Conservation (phyloP, 2,329 filamentous ascomycete genomes). For the Zymoseptoria brevis region DNA sequence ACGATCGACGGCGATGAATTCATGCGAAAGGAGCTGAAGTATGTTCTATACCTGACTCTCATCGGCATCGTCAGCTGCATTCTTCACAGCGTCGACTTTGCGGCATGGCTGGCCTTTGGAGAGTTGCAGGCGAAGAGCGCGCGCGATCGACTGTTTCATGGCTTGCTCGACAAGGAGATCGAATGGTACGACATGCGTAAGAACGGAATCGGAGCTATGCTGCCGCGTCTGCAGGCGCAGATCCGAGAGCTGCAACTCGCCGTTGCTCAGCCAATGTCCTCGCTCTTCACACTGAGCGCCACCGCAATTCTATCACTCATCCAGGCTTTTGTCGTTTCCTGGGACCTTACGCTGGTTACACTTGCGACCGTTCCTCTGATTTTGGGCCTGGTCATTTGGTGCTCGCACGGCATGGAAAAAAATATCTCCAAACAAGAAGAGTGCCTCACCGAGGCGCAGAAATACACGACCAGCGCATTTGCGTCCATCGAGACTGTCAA, state of each 20-base stretch:
- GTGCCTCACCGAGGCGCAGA: slow-evolving; percentile 62
- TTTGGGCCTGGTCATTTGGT: slow-evolving; percentile 49
- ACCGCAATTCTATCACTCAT: slow-evolving; percentile 57
- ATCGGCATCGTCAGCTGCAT: slow-evolving; percentile 61
- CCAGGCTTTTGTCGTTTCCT: slow-evolving; percentile 71
- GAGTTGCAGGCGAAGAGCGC: slow-evolving; percentile 67
- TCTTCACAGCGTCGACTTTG: slow-evolving; percentile 58
- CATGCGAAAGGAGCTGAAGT: slow-evolving; percentile 48
- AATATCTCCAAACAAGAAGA: slow-evolving; percentile 62
- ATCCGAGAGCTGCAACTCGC: slow-evolving; percentile 74
- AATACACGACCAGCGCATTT: slow-evolving; percentile 61
- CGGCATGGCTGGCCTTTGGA: slow-evolving; percentile 67
- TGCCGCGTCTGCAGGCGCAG: slow-evolving; percentile 69
- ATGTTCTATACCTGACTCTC: slow-evolving; percentile 54
- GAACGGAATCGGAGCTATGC: slow-evolving; percentile 63
- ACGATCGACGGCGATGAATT: slow-evolving; percentile 44
- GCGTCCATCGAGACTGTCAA: slow-evolving; percentile 78
- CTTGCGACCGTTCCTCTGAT: slow-evolving; percentile 65
- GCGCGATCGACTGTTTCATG: slow-evolving; percentile 57
- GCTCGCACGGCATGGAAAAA: slow-evolving; percentile 54
- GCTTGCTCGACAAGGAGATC: slow-evolving; percentile 64
- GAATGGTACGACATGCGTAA: slow-evolving; percentile 71
- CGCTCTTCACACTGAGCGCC: slow-evolving; percentile 56
- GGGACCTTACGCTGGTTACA: slow-evolving; percentile 74
- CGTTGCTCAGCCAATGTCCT: slow-evolving; percentile 70